Evolutionary conservation across 2,329 filamentous ascomycete genomes (phyloP).

Genomic region (Fusarium gaditjirri): DNA sequence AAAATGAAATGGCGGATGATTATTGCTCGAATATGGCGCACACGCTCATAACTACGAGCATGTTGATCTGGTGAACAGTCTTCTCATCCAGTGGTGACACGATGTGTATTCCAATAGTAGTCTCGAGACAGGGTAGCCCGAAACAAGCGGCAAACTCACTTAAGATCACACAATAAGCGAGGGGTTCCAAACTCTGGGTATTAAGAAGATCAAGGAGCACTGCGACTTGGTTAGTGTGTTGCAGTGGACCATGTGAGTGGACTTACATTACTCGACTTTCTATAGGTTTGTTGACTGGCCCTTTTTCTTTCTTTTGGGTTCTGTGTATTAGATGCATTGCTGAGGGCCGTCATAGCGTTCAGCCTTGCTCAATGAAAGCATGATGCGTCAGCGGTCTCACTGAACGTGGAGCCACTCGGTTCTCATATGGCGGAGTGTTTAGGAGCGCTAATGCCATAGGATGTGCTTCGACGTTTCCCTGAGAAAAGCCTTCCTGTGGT

Average conservation of each 20-base stretch:
- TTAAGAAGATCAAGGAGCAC: slow-evolving; percentile 1
- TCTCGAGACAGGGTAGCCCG: slow-evolving; percentile 9
- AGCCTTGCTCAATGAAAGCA: background rate
- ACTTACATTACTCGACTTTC: slow-evolving; percentile 10
- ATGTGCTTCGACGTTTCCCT: background rate
- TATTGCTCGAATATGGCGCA: background rate
- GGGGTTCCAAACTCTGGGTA: background rate
- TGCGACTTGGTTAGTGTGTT: slow-evolving; percentile 6
- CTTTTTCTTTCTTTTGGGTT: background rate
- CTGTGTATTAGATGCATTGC: background rate
- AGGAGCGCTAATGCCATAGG: background rate
- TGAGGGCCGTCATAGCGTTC: background rate
- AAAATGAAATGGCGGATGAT: slow-evolving; percentile 11
- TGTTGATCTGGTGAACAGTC: background rate
- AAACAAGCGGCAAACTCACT: slow-evolving; percentile 7
- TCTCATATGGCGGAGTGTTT: background rate
- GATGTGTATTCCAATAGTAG: slow-evolving; percentile 22
- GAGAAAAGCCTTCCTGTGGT: background rate
- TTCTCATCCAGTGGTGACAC: slow-evolving; percentile 21
- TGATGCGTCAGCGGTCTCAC: background rate
- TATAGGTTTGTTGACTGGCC: background rate
- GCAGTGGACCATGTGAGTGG: background rate
- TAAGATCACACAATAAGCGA: background rate
- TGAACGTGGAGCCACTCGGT: background rate
- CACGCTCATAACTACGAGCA: slow-evolving; percentile 1